phyloP scores from a whole-genome alignment of 345 rosid species.

The Zanthoxylum bungeanum region DNA sequence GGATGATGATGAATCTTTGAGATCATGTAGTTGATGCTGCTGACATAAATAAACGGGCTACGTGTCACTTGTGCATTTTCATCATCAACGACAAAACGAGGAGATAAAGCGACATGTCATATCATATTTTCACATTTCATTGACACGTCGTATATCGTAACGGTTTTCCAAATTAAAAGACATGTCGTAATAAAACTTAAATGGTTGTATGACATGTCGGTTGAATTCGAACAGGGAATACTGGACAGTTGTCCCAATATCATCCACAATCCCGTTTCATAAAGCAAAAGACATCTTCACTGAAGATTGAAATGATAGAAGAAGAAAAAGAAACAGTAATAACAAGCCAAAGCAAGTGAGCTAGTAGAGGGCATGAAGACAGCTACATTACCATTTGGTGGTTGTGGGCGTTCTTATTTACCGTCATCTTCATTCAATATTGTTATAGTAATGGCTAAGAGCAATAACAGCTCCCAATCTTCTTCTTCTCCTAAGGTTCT shows the following conservation, averaged over 20 bases:
- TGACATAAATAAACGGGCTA: background rate
- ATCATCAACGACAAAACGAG: background rate
- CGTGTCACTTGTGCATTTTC: background rate
- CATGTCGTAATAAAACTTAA: too few species aligned
- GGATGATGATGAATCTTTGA: background rate
- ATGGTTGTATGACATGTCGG: too few species aligned
- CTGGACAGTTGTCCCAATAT: background rate
- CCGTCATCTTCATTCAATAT: constrained; percentile 29
- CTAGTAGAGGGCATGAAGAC: constrained; percentile 7
- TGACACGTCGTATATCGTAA: too few species aligned
- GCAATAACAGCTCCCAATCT: constrained; percentile 39
- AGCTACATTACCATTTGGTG: background rate
- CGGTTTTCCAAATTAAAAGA: too few species aligned
- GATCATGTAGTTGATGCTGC: background rate
- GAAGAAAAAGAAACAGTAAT: background rate
- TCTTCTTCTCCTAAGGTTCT: constrained; percentile 38
- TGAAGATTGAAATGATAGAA: constrained; percentile 4
- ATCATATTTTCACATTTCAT: too few species aligned
- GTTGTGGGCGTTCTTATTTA: background rate
- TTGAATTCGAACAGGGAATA: too few species aligned
- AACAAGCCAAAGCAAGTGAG: background rate
- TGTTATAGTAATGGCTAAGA: constrained; percentile 42
- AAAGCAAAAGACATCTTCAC: background rate
- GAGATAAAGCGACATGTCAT: too few species aligned
- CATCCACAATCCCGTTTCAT: background rate